Conservation (phyloP, 2,329 filamentous ascomycete genomes). For the Aspergillus sergii region DNA sequence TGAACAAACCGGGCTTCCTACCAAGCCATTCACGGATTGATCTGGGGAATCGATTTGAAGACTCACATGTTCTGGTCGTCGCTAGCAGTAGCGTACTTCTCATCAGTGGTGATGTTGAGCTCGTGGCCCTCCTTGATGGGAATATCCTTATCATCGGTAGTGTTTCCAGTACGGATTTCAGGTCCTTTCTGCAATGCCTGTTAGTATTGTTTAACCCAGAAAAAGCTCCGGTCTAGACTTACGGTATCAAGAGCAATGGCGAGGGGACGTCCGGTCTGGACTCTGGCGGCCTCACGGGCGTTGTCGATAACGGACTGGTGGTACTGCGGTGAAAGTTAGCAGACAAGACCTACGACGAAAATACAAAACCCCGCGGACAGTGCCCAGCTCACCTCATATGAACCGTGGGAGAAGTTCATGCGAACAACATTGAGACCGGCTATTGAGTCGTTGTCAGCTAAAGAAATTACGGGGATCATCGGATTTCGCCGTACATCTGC, state of each 20-base stretch:
- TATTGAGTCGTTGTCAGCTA: constrained; percentile 31
- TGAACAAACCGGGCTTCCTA: not conserved
- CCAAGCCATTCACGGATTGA: not conserved
- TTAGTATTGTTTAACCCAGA: constrained; percentile 14
- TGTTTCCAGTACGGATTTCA: constrained; percentile 83
- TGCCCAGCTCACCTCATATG: constrained; percentile 65
- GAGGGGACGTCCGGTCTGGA: constrained; percentile 78
- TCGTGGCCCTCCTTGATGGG: constrained; percentile 81
- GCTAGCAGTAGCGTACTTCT: constrained; percentile 80
- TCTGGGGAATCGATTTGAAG: not conserved
- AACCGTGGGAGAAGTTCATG: constrained; percentile 99
- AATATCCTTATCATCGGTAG: constrained; percentile 69
- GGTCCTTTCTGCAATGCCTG: constrained; percentile 65
- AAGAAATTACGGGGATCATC: not conserved
- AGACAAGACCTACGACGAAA: not conserved
- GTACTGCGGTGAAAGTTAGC: constrained; percentile 59
- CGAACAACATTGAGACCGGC: constrained; percentile 96
- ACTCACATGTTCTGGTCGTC: constrained; percentile 91
- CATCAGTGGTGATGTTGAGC: constrained; percentile 96
- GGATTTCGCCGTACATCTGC: constrained; percentile 55
- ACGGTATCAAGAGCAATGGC: constrained; percentile 89
- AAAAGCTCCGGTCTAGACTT: constrained; percentile 44
- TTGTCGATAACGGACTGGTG: constrained; percentile 98
- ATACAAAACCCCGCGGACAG: not conserved
- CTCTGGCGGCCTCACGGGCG: constrained; percentile 80